Evolutionary conservation across 2,329 filamentous ascomycete species (phyloP).

Genomic region (Arthroderma sp.): DNA sequence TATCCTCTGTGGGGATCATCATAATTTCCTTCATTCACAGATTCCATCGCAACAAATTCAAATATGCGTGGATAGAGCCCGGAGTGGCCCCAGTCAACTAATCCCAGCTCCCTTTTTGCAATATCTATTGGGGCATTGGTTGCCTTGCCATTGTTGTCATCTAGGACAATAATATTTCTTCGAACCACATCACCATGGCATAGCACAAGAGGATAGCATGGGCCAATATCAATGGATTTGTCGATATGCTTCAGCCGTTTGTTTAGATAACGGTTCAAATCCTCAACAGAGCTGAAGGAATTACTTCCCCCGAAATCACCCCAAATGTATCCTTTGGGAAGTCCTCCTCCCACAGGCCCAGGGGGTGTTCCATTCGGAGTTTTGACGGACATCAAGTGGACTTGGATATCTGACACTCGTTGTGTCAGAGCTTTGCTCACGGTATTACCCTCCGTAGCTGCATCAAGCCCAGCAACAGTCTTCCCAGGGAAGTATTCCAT

Average conservation of each 20-base stretch:
- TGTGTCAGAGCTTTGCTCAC: constrained; percentile 6
- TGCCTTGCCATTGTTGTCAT: constrained; percentile 1
- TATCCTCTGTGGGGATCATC: constrained; percentile 3
- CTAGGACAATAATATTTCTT: constrained; percentile 7
- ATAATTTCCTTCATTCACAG: constrained; percentile 2
- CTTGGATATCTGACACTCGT: constrained; percentile 8
- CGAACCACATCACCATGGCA: constrained; percentile 9
- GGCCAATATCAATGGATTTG: constrained; percentile 10
- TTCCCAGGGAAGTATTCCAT: constrained; percentile 10
- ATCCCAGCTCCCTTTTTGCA: constrained; percentile 1
- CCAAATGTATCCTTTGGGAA: constrained; percentile 10
- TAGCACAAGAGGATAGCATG: constrained; percentile 10
- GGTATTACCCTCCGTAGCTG: background rate
- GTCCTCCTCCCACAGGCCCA: constrained; percentile 9
- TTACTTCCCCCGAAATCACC: constrained; percentile 9
- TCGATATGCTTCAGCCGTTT: constrained; percentile 9
- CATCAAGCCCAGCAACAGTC: constrained; percentile 7
- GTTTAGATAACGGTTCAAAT: constrained; percentile 11
- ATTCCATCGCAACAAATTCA: constrained; percentile 1
- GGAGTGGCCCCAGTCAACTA: constrained; percentile 4
- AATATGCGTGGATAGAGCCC: constrained; percentile 4
- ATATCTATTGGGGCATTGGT: background rate
- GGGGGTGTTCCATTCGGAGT: constrained; percentile 2
- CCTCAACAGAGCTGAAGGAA: constrained; percentile 7
- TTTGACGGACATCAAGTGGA: constrained; percentile 6